Percentiles rank a stretch among this genome's conserved stretches.
phyloP scores from a whole-genome alignment of 352 stramenopile genomes.

The Saprolegnia parasitica region DNA sequence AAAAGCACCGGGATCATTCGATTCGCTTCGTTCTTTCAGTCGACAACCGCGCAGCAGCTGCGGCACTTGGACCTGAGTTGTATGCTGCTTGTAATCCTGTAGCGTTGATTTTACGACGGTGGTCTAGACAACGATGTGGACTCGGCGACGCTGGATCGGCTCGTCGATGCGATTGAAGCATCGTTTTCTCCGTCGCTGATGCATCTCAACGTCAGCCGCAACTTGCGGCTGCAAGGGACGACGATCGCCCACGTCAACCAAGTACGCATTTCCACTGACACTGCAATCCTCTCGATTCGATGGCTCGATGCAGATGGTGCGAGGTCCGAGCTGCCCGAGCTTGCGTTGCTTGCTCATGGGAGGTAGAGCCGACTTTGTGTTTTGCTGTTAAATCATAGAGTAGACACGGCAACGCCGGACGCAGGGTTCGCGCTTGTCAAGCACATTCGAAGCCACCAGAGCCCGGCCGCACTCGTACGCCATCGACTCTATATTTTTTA shows the following conservation, averaged over 20 bases:
- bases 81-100: not conserved
- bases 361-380: not conserved
- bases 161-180: constrained; percentile 6
- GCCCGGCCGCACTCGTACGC: not conserved
- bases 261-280: not conserved
- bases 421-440: constrained; percentile 16
- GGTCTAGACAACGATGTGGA: constrained; percentile 23
- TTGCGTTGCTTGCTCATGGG: constrained; percentile 23
- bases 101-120: not conserved
- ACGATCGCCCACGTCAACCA: constrained; percentile 29
- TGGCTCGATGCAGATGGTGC: constrained; percentile 12
- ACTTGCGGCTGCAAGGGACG: not conserved
- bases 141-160: constrained; percentile 2
- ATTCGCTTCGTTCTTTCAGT: constrained; percentile 21
- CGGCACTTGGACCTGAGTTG: constrained; percentile 24
- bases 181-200: not conserved
- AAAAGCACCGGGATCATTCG: constrained; percentile 22
- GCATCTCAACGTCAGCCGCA: constrained; percentile 17
- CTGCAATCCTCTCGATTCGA: constrained; percentile 3
- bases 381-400: not conserved
- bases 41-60: not conserved
- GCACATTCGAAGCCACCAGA: constrained; percentile 2
- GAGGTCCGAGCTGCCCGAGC: constrained; percentile 10
- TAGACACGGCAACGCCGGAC: constrained; percentile 22
- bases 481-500: constrained; percentile 5